phyloP scores from a whole-genome alignment of 2,329 filamentous ascomycete species.

The Fusarium nelsonii region DNA sequence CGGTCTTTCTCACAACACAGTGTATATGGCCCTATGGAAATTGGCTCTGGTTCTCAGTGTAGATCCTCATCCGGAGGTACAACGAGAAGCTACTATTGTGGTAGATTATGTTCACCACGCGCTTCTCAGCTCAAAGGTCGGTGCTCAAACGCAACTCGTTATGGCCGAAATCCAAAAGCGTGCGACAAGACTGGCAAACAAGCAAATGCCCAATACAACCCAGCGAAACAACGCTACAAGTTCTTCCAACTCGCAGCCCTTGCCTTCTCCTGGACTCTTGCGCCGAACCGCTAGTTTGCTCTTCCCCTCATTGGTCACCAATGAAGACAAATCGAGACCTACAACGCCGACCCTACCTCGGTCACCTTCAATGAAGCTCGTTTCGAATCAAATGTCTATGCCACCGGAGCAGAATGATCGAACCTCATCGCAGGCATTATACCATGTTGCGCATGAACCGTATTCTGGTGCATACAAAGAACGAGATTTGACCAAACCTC shows the following conservation, averaged over 20 bases:
- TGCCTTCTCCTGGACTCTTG: constrained; percentile 68
- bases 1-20: constrained; percentile 83
- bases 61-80: constrained; percentile 94
- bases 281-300: constrained; percentile 74
- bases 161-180: constrained; percentile 78
- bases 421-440: constrained; percentile 70
- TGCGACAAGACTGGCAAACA: constrained; percentile 61
- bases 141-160: constrained; percentile 74
- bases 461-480: constrained; percentile 80
- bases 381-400: constrained; percentile 58
- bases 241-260: constrained; percentile 56
- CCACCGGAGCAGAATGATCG: constrained; percentile 82
- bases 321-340: constrained; percentile 59
- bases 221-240: constrained; percentile 60
- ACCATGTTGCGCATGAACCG: constrained; percentile 82
- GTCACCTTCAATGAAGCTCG: constrained; percentile 54
- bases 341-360: constrained; percentile 47
- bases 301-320: constrained; percentile 68
- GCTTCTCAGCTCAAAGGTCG: constrained; percentile 81
- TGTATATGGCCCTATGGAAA: constrained; percentile 95
- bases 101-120: constrained; percentile 86
- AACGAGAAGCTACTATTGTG: constrained; percentile 84
- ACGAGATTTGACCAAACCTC: constrained; percentile 68
- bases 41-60: constrained; percentile 90
- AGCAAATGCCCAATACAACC: constrained; percentile 56